A percentile compares a stretch with the other conserved stretches of the same genome.
These are phyloP conservation scores for Hyaloscypha hepaticicola DNA, from an alignment of 495 filamentous ascomycete species.

Conservation along the genomic window DNA sequence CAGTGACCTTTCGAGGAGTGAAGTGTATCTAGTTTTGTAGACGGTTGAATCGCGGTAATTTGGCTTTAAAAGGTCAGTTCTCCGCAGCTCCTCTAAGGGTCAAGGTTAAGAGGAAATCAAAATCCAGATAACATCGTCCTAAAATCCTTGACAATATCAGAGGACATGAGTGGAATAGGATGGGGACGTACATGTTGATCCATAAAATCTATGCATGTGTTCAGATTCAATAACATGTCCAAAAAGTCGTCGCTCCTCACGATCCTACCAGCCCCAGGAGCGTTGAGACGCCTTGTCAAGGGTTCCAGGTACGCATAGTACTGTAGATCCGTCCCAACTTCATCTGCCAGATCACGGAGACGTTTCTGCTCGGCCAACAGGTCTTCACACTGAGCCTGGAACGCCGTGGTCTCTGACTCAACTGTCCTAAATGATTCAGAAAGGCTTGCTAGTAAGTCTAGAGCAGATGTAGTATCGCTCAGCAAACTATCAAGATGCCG, in stretches of 20 bases:
- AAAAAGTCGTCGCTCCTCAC: slow-evolving; percentile 79
- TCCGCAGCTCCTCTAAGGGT: background rate
- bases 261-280: slow-evolving; percentile 80
- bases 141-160: no score
- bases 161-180: slow-evolving; percentile 1
- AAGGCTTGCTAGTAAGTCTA: slow-evolving; percentile 70
- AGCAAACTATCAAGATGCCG: slow-evolving; percentile 82
- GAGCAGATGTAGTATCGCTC: slow-evolving; percentile 65
- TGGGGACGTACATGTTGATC: slow-evolving; percentile 63
- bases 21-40: slow-evolving; percentile 87
- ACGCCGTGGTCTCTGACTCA: slow-evolving; percentile 84
- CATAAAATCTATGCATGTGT: slow-evolving; percentile 91
- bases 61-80: slow-evolving; percentile 50
- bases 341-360: slow-evolving; percentile 71
- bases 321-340: slow-evolving; percentile 79
- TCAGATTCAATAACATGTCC: slow-evolving; percentile 80
- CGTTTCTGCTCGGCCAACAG: slow-evolving; percentile 75
- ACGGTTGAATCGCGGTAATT: slow-evolving; percentile 81
- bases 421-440: slow-evolving; percentile 83
- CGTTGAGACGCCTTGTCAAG: slow-evolving; percentile 85
- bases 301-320: slow-evolving; percentile 93
- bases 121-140: no score
- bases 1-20: slow-evolving; percentile 62
- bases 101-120: no score
- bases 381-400: slow-evolving; percentile 88